These are phyloP conservation scores for Ogataea hybrid DNA, from an alignment of 1,139 yeast species.

Conservation along the genomic window DNA sequence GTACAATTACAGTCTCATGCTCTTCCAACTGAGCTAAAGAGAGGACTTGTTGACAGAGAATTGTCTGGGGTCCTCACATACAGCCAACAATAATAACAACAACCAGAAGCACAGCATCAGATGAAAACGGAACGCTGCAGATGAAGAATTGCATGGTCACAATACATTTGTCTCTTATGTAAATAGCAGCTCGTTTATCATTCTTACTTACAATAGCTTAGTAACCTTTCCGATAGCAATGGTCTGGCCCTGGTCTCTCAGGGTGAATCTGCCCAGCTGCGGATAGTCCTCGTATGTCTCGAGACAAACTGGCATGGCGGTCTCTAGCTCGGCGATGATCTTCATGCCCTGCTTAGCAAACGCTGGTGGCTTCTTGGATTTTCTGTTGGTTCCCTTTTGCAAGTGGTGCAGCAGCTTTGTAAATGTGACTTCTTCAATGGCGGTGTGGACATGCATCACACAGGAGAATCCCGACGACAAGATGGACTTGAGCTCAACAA, in stretches of 20 bases:
- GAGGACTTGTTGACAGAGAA: constrained; percentile 8
- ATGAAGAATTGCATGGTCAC: too few relatives aligned
- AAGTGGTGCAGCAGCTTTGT: constrained; percentile 84
- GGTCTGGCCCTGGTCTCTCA: constrained; percentile 97
- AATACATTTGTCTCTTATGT: too few relatives aligned
- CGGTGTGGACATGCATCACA: constrained; percentile 98
- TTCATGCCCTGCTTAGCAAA: constrained; percentile 99
- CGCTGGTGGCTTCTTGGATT: constrained; percentile 95
- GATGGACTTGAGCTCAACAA: constrained; percentile 92
- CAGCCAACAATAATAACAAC: too few relatives aligned
- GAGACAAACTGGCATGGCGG: constrained; percentile 83
- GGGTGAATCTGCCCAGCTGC: constrained; percentile 95
- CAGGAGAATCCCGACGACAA: constrained; percentile 94
- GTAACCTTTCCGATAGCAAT: constrained; percentile 98
- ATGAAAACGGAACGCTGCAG: too few relatives aligned
- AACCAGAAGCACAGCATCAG: too few relatives aligned
- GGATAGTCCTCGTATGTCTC: constrained; percentile 92
- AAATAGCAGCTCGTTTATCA: neutral
- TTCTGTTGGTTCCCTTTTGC: constrained; percentile 95
- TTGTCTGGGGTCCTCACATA: neutral
- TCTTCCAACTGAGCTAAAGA: constrained; percentile 27
- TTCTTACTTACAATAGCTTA: constrained; percentile 47
- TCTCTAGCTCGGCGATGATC: constrained; percentile 87
- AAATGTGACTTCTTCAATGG: constrained; percentile 90
- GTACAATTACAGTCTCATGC: constrained; percentile 25